A percentile compares a stretch with the other conserved stretches of the same genome.
These are phyloP conservation scores for Alternaria novae-zelandiae DNA, from an alignment of 2,329 filamentous ascomycete genomes.

Conservation along the genomic window DNA sequence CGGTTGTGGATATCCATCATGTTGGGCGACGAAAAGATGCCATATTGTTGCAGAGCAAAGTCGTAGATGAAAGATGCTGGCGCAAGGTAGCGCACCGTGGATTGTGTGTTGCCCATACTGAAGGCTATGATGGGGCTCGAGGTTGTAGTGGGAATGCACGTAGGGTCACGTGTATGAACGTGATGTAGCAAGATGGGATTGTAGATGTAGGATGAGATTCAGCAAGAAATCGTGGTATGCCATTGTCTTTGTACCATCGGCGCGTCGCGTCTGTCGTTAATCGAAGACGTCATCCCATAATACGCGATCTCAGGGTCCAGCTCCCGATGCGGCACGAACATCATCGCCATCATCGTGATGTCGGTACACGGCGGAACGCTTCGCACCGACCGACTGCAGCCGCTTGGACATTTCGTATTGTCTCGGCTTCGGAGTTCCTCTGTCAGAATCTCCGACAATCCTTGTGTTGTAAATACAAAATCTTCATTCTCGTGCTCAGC, in stretches of 20 bases:
- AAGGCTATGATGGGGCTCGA: background rate
- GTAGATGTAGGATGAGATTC: background rate
- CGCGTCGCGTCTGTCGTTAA: background rate
- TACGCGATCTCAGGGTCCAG: constrained; percentile 12
- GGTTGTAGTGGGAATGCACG: background rate
- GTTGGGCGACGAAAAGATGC: constrained; percentile 62
- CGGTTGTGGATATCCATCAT: constrained; percentile 66
- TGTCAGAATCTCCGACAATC: background rate
- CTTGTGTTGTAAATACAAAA: background rate
- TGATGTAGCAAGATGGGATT: background rate
- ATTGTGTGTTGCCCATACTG: constrained; percentile 55
- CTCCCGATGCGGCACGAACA: constrained; percentile 7
- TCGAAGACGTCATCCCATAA: constrained; percentile 13
- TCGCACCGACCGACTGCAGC: background rate
- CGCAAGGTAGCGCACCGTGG: constrained; percentile 61
- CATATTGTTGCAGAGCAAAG: constrained; percentile 66
- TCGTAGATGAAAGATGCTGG: constrained; percentile 63
- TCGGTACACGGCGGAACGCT: background rate
- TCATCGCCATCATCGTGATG: constrained; percentile 7
- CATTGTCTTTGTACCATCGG: background rate
- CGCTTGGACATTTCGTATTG: background rate
- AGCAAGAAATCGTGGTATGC: background rate
- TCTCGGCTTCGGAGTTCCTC: background rate
- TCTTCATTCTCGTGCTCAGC: background rate
- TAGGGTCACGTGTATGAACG: background rate